Base-by-base conservation (phyloP, 192 early-diverging fungal species). In the Radiomyces spectabilis region DNA sequence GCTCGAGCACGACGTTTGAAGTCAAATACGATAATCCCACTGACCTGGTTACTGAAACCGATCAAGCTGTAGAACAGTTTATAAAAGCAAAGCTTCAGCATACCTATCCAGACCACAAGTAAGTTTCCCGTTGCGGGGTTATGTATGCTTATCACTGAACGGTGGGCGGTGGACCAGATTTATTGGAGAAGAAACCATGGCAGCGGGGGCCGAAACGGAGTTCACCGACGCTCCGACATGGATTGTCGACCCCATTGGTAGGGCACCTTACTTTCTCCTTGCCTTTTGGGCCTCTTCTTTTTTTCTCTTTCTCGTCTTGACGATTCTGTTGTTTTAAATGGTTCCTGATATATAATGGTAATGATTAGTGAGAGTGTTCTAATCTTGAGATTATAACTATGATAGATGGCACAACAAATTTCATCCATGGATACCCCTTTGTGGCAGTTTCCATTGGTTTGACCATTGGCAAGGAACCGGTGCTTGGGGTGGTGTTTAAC, bases 401-500 rank as follows among this genome's bases (percentile, higher is more conserved):
- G 22, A 8, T 72, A 61, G 84, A 89, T 55, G 86, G 88, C 21
- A 87, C 85, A 13, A 84, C 84, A 63, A 85, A 89, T 71, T 90
- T 92, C 69, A 76, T 80, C 15, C 81, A 84, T 44, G 77, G 81
- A 8, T 89, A 92, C 53, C 95, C 91, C 0, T 94, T 83, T 66
- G 85, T 88, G 3, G 81, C 83, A 45, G 80, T 95, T 40, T 90
- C 85, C n/a, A 92, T 98, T 45, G 93, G 79, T 2, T 62, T 98
- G 51, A 75, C 86, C 1, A 68, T 91, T 42, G 74, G 84, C 55
- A 76, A 82, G 49, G 63, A 76, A 30, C 85, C 88, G 0, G 81
- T 90, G 18, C 82, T 97, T 7, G 95, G 95, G 12, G 93, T 93
- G 10, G 81, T 98, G 5, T 94, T 85, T 61, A 87, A 93, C 64